Percentiles rank a stretch among this genome's conserved stretches.
Conservation (phyloP, 2,329 filamentous ascomycete species). For the Hypoxylon sp. region DNA sequence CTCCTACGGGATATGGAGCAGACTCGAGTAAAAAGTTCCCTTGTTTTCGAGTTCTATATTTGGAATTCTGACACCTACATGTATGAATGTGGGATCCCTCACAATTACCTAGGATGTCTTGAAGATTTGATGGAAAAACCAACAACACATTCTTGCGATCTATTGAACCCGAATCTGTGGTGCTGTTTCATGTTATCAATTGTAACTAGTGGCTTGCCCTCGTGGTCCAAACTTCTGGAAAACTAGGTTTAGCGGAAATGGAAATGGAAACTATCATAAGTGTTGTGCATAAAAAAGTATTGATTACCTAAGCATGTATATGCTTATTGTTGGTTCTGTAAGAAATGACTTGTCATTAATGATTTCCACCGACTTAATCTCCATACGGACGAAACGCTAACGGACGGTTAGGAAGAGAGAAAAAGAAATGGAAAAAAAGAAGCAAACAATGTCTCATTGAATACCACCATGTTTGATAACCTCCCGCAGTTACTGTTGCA, state of each 20-base stretch:
- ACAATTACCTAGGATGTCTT: not conserved
- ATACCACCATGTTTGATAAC: conserved; percentile 25
- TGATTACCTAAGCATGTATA: not conserved
- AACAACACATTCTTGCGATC: not conserved
- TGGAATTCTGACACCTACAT: not conserved
- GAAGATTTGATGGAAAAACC: not conserved
- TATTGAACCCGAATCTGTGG: not conserved
- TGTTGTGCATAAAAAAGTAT: not conserved
- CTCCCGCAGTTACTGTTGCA: conserved; percentile 4
- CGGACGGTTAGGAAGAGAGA: not conserved
- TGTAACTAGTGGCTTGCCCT: not conserved
- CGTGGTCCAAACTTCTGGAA: conserved; percentile 1
- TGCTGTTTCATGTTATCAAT: not conserved
- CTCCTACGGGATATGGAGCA: not conserved
- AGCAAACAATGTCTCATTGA: conserved; percentile 27
- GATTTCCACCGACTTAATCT: conserved; percentile 17
- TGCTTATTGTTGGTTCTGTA: not conserved
- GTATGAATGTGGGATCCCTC: not conserved
- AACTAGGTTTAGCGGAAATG: not conserved
- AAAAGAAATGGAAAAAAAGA: conserved; percentile 20
- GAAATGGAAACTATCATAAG: not conserved
- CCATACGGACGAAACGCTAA: conserved; percentile 13
- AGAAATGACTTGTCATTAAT: conserved; percentile 22
- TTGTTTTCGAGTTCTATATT: conserved; percentile 18
- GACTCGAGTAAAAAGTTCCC: not conserved